Evolutionary conservation across 163 green algal genomes (phyloP).

Genomic region (Prototheca cutis): DNA sequence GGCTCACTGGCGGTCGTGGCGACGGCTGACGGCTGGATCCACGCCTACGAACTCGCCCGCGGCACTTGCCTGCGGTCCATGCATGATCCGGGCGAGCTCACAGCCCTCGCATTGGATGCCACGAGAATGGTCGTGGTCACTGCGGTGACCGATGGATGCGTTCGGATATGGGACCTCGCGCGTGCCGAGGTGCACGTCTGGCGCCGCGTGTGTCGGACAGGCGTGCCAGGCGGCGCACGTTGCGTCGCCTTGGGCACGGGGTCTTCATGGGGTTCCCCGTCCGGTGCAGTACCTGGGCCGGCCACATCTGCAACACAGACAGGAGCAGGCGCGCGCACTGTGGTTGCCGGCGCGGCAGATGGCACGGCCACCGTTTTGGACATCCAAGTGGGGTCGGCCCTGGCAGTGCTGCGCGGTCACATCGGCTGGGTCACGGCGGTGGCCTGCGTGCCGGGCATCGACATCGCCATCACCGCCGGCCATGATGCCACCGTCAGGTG

Average conservation of each 20-base stretch:
- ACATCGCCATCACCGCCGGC: constrained; percentile 20
- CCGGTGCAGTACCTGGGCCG: too few species aligned
- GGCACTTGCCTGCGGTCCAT: constrained; percentile 36
- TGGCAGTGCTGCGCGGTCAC: constrained; percentile 38
- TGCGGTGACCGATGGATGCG: constrained; percentile 23
- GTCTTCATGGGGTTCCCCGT: too few species aligned
- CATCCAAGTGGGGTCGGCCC: constrained; percentile 40
- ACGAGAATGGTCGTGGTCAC: constrained; percentile 32
- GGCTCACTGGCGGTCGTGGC: constrained; percentile 36
- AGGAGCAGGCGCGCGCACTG: constrained; percentile 14
- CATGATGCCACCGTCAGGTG: constrained; percentile 45
- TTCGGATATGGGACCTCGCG: constrained; percentile 37
- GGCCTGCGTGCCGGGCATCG: constrained; percentile 16
- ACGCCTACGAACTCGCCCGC: constrained; percentile 37
- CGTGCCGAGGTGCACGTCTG: neutral
- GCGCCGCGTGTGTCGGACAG: neutral
- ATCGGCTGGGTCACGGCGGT: constrained; percentile 45
- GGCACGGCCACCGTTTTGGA: constrained; percentile 65
- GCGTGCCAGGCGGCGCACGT: constrained; percentile 3
- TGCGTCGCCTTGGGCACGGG: constrained; percentile 13
- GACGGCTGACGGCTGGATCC: constrained; percentile 32
- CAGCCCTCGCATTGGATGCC: too few species aligned
- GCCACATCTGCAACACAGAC: too few species aligned
- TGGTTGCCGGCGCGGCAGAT: constrained; percentile 54
- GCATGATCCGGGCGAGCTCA: too few species aligned